Conservation (phyloP, 495 filamentous ascomycete species). For the Podospora australis region DNA sequence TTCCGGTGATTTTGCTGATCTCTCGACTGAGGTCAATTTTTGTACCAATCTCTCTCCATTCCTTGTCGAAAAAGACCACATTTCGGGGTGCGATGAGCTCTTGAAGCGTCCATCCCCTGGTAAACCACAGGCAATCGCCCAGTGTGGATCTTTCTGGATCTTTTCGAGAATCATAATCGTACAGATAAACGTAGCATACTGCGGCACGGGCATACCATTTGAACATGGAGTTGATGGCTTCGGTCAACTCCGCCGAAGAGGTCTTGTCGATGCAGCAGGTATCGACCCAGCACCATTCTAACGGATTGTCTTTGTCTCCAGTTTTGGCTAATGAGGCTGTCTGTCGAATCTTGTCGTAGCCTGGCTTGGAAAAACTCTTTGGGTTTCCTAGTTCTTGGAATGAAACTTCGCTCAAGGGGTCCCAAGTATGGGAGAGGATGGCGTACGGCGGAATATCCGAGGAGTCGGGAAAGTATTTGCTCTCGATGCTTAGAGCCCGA, state of each 20-base stretch:
- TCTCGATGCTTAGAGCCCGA: no score
- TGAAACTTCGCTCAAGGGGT: slow-evolving; percentile 1
- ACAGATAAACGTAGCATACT: slow-evolving; percentile 6
- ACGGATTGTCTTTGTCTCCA: slow-evolving; percentile 11
- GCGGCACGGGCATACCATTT: slow-evolving; percentile 1
- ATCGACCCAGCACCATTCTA: no score
- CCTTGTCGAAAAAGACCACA: slow-evolving; percentile 2
- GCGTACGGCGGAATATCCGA: slow-evolving; percentile 1
- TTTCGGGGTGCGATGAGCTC: no score
- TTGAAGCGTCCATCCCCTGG: no score
- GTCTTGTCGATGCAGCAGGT: no score
- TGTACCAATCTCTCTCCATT: slow-evolving; percentile 1
- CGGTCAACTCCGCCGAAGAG: no score
- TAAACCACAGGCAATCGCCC: neutral
- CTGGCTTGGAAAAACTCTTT: slow-evolving; percentile 1
- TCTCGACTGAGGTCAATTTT: neutral
- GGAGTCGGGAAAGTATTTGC: no score
- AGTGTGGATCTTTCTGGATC: neutral
- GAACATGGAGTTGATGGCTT: no score
- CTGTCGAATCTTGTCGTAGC: slow-evolving; percentile 20
- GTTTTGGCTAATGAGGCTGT: slow-evolving; percentile 15
- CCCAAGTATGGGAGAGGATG: slow-evolving; percentile 16
- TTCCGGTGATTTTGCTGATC: neutral
- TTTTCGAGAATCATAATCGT: neutral
- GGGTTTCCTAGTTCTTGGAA: slow-evolving; percentile 5